Evolutionary conservation across 441 rosid species (phyloP), one percentile per base, ranked within the genome.

Genomic region (Isatis lusitanica): DNA sequence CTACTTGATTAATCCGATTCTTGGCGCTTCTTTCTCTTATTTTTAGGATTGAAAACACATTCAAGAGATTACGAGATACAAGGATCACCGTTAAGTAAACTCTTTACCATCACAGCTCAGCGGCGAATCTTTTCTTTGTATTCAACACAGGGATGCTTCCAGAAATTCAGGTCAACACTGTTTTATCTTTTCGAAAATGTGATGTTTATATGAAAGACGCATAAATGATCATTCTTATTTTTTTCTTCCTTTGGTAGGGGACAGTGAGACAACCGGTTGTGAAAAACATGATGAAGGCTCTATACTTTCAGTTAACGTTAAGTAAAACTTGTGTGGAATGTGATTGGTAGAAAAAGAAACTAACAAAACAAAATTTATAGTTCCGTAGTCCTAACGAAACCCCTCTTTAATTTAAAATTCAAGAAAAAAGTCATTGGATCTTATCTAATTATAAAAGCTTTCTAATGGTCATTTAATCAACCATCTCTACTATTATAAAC

Each of bases 131-230:
- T 30, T 8, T 17, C 31, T 63, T 63, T 3, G 68, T 43, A 31
- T 63, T 46, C 42, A 63, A 63, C 68, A 63, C 68, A 6, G 68
- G 68, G 40, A 63, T 63, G 67, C 52, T 63, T 28, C 67, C 67
- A 30, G 53, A 44, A 44, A 63, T 63, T 44, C 67, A 63, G 67
- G 67, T 63, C 10, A 35, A 35, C 17, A 35, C 43, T 16, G 63
- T 35, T 35, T 35, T 17, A 59, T 36, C 46, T 24, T 36, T 59
- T 59, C 42, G 26, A 36, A 59, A 59, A 59, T 36, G 30, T 59
- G 30, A 1, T 36, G 61, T 33, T 57, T 24, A 53, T 36, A 36
- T 11, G 44, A 4, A 35, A 58, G 16, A 60, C 48, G 10, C 17
- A 9, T 43, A 15, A 8, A 9, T 28, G n/a, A 43, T 43, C 38